Base-by-base conservation (phyloP, 805 yeast genomes). In the Candida qinlingensis region DNA sequence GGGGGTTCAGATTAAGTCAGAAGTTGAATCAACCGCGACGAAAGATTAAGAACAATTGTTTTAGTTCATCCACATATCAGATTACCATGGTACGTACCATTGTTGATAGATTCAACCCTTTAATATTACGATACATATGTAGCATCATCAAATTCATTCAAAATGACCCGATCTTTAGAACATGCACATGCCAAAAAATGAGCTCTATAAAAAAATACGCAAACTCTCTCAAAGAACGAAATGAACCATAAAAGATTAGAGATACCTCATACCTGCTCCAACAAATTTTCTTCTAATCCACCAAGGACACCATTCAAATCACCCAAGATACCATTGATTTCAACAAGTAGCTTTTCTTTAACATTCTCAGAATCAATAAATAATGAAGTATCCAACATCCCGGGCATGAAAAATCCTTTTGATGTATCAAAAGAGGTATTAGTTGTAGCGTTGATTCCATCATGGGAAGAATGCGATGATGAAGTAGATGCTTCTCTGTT, bases 271-370 rank as follows among this genome's bases (percentile, higher is more conserved):
- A 5, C 25, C 12, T 36, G 12, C 11, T 36, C 46, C 8, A 38
- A 38, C 19, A 64, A 44, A 40, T 62, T 68, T 36, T 65, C 69
- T 42, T 63, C 69, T 51, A 68, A 54, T 3, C 58, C 53, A 7
- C 61, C 64, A 46, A 69, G 47, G 25, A 64, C 54, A 6, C 41
- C 46, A 33, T 51, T 51, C 39, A 63, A 51, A 2, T 60, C 58
- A 2, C 43, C 33, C 26, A 61, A 45, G n/a, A 64, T 33, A 1
- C 49, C 48, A 27, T 54, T 47, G 41, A 68, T 54, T 43, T 62
- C 65, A 11, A 39, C 37, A n/a, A 65, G 41, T 46, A 69, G 49
- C 31, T 48, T 59, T 12, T 62, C 62, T 26, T 60, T 48, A 5
- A 47, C 45, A 27, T 51, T 53, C 12, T 57, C 59, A 3, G 53